Percentiles rank a stretch among this genome's conserved stretches.
phyloP scores from a whole-genome alignment of 106 monocot genomes.

The Narthecium ossifragum region DNA sequence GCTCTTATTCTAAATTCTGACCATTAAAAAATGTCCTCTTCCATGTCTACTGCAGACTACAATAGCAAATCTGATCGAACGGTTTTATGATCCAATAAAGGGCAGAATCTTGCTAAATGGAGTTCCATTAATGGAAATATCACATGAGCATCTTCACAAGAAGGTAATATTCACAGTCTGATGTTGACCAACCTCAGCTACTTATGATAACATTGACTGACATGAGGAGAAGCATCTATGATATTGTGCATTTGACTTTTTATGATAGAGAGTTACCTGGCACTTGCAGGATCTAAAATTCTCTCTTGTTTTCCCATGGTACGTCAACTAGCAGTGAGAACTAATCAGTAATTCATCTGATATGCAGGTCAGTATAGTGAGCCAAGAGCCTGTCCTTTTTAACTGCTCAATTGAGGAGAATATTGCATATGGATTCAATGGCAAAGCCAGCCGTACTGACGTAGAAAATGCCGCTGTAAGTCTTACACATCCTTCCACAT shows the following conservation, averaged over 20 bases:
- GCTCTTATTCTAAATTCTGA: not conserved
- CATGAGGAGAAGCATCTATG: too few relatives aligned
- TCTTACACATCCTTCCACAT: not conserved
- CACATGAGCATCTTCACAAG: slow-evolving; percentile 83
- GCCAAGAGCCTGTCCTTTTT: slow-evolving; percentile 92
- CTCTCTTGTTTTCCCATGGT: too few relatives aligned
- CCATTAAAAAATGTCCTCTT: slow-evolving; percentile 3
- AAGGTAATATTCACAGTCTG: slow-evolving; percentile 33
- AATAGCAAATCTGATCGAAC: slow-evolving; percentile 91
- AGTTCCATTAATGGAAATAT: slow-evolving; percentile 81
- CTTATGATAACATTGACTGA: too few relatives aligned
- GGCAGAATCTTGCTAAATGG: slow-evolving; percentile 85
- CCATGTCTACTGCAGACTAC: slow-evolving; percentile 64
- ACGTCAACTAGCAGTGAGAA: too few relatives aligned
- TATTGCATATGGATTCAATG: slow-evolving; percentile 87
- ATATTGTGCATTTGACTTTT: too few relatives aligned
- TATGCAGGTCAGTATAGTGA: slow-evolving; percentile 96
- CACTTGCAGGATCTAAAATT: too few relatives aligned
- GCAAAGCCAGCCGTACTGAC: slow-evolving; percentile 55
- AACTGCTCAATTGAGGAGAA: slow-evolving; percentile 96
- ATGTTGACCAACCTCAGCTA: too few relatives aligned
- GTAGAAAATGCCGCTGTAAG: slow-evolving; percentile 91
- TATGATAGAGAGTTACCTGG: too few relatives aligned
- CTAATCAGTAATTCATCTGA: too few relatives aligned
- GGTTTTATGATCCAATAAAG: slow-evolving; percentile 93